Conservation (phyloP, 2,329 filamentous ascomycete genomes). For the Colletotrichum somersetense region DNA sequence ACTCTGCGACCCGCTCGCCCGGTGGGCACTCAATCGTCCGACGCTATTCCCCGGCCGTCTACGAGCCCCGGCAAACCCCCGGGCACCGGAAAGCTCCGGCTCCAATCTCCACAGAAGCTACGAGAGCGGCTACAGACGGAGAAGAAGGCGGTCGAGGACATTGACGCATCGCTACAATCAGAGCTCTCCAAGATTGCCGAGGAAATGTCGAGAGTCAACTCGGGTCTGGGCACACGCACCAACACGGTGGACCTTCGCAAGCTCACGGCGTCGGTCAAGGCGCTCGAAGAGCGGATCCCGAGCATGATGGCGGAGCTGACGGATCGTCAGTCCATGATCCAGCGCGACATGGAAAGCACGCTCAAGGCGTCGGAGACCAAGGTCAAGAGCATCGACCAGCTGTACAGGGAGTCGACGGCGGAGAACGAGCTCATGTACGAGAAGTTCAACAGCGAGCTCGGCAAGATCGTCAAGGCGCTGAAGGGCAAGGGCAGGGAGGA, state of each 20-base stretch:
- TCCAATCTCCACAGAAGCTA: slow-evolving; percentile 80
- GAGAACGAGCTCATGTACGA: slow-evolving; percentile 96
- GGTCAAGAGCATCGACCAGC: slow-evolving; percentile 84
- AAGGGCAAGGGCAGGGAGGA: slow-evolving; percentile 80
- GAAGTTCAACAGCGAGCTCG: slow-evolving; percentile 91
- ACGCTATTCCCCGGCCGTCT: slow-evolving; percentile 46
- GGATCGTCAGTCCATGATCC: slow-evolving; percentile 72
- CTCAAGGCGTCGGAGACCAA: slow-evolving; percentile 82
- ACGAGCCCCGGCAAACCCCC: slow-evolving; percentile 56
- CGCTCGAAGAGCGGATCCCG: slow-evolving; percentile 77
- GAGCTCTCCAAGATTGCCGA: slow-evolving; percentile 85
- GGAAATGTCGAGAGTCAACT: slow-evolving; percentile 75
- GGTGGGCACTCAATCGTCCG: slow-evolving; percentile 45
- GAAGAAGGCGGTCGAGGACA: slow-evolving; percentile 78
- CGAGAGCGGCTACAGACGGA: slow-evolving; percentile 89
- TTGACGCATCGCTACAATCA: slow-evolving; percentile 76
- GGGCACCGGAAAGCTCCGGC: slow-evolving; percentile 68
- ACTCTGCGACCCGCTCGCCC: slow-evolving; percentile 60
- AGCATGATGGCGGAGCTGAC: slow-evolving; percentile 69
- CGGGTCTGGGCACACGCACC: slow-evolving; percentile 52
- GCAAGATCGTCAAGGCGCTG: slow-evolving; percentile 82
- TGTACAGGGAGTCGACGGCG: slow-evolving; percentile 87
- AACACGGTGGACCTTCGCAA: slow-evolving; percentile 60
- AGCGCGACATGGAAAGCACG: slow-evolving; percentile 78
- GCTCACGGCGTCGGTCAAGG: slow-evolving; percentile 69